phyloP scores from a whole-genome alignment of 768 basidiomycete genomes.

The Suillus americanus region DNA sequence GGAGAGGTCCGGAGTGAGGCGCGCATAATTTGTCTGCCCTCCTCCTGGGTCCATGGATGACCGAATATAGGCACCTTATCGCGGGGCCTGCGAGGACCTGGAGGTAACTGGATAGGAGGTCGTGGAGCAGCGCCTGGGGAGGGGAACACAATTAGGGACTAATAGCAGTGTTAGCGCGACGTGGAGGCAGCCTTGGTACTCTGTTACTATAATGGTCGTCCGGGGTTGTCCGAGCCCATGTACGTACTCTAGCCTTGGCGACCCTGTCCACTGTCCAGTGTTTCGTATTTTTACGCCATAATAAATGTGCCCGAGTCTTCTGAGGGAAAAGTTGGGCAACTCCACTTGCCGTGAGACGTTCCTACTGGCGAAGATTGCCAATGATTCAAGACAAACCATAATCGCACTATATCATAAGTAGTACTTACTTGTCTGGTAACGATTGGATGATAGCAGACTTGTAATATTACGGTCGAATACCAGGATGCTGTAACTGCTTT shows the following conservation, averaged over 20 bases:
- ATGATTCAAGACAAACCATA: too few relatives aligned
- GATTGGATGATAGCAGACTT: too few relatives aligned
- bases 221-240: neutral
- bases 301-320: neutral
- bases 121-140: neutral
- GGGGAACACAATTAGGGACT: neutral
- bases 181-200: neutral
- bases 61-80: neutral
- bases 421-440: too few relatives aligned
- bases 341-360: too few relatives aligned
- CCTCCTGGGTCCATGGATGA: neutral
- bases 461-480: neutral
- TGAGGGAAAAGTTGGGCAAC: too few relatives aligned
- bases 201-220: neutral
- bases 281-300: too few relatives aligned
- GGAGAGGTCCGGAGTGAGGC: neutral
- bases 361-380: too few relatives aligned
- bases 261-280: too few relatives aligned
- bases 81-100: neutral
- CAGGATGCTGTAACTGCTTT: neutral
- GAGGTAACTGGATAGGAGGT: neutral
- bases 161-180: neutral
- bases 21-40: neutral
- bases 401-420: too few relatives aligned
- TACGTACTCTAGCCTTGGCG: neutral